These are phyloP conservation scores for Monosporascus cannonballus DNA, from an alignment of 2,329 filamentous ascomycete genomes.

Conservation along the genomic window DNA sequence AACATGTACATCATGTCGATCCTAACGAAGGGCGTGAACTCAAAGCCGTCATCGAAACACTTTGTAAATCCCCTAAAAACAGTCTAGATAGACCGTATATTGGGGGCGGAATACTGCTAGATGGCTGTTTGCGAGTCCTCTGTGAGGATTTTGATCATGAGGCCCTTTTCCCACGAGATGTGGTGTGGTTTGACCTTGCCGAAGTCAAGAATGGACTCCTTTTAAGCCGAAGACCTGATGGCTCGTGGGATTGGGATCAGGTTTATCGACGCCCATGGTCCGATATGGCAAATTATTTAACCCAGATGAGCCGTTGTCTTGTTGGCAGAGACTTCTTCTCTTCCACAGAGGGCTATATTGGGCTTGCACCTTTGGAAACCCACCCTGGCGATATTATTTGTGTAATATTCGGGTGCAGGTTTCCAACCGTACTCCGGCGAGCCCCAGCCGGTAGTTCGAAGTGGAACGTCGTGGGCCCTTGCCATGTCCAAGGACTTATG, in stretches of 20 bases:
- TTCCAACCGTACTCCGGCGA: not conserved
- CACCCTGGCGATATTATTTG: not conserved
- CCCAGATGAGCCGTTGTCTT: accelerated
- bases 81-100: not conserved
- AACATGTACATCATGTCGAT: not conserved
- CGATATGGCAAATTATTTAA: not conserved
- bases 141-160: not conserved
- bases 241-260: not conserved
- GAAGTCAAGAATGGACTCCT: not conserved
- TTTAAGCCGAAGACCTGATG: not conserved
- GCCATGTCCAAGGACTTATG: not conserved
- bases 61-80: not conserved
- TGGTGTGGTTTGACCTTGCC: accelerated
- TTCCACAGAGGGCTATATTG: not conserved
- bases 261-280: not conserved
- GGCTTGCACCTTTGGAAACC: not conserved
- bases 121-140: not conserved
- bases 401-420: not conserved
- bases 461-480: not conserved
- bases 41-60: no score
- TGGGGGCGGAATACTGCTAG: not conserved
- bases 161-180: not conserved
- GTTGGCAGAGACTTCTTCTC: not conserved
- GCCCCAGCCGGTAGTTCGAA: not conserved
- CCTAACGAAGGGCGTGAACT: not conserved